Base-by-base conservation (phyloP, 2,329 filamentous ascomycete species). In the Aureobasidium sp. region DNA sequence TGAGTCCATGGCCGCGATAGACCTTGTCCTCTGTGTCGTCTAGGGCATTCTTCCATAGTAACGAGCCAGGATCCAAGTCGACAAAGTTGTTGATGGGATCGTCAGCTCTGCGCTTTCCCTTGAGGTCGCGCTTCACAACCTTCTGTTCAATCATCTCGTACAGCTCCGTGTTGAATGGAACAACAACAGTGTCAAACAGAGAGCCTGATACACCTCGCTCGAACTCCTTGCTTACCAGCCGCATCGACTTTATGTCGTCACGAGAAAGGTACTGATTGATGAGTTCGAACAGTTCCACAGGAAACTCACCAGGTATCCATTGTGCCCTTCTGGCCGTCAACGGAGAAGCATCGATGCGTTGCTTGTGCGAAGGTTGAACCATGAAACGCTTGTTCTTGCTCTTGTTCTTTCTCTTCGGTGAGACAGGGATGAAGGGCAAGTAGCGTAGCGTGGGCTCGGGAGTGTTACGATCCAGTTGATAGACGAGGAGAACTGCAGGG, bases 111-210 rank as follows among this genome's bases (percentile, higher is more conserved):
- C 68, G 70, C 61, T 74, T 74, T 17, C 69, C 72, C 63, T 74
- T 74, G 42, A 66, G 57, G 67, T 71, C 70, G 7, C 63, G 66
- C 55, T 70, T 69, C 8, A 64, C 35, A 43, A 27, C 61, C 27
- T 69, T 65, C 61, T 73, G 71, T 17, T 75, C 74, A 21, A 79
- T 70, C 71, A 79, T 80, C 46, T 79, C 79, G 68, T 83, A 86
- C 25, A 88, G 80, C 64, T 86, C 81, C 1, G 82, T 79, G 43
- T 80, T 82, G 73, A 88, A 89, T 1, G 84, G 83, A 1, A 86
- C 81, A 6, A 88, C 84, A 9, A 86, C 81, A 46, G 82, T 83
- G 60, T 78, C 76, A 69, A 87, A 88, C 47, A 86, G 78, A 42
- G 78, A 74, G 40, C 77, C 74, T 0, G 84, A 84, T 1, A 85